These are phyloP conservation scores for Camellia lanceoleosa DNA, from an alignment of 148 eudicot species.

Conservation along the genomic window DNA sequence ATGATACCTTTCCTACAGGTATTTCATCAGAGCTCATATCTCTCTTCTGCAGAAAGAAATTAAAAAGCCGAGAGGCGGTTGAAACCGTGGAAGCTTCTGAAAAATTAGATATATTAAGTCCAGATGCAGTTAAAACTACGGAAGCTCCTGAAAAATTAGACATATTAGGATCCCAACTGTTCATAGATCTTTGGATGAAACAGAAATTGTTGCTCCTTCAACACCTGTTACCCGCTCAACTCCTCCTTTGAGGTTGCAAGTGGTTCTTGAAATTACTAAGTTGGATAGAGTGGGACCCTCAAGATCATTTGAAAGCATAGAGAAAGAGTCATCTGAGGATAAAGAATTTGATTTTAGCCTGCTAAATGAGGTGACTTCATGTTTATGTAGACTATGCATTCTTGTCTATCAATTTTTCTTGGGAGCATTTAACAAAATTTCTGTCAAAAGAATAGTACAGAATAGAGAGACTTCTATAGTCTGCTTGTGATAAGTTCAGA, in stretches of 20 bases:
- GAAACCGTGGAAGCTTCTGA: conserved; percentile 29
- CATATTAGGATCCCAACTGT: conserved; percentile 12
- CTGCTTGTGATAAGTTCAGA: background rate
- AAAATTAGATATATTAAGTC: conserved; percentile 9
- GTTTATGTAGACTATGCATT: background rate
- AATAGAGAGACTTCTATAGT: no score
- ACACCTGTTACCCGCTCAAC: conserved; percentile 54
- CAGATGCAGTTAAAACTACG: no score
- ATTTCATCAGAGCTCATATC: conserved; percentile 27
- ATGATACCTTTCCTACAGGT: conserved; percentile 26
- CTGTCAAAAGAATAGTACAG: background rate
- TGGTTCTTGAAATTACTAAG: conserved; percentile 25
- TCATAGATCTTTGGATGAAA: conserved; percentile 22
- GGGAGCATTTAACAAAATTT: background rate
- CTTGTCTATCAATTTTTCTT: background rate
- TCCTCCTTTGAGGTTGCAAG: conserved; percentile 35
- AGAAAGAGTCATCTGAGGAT: conserved; percentile 12
- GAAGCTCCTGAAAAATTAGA: no score
- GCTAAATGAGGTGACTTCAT: conserved; percentile 48
- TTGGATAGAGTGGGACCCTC: conserved; percentile 41
- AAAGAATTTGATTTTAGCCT: conserved; percentile 30
- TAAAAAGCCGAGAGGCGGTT: conserved; percentile 24
- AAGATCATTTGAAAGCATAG: conserved; percentile 31
- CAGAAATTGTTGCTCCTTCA: conserved; percentile 57
- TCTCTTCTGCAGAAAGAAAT: conserved; percentile 16